These are phyloP conservation scores for Moricandia moricandioides DNA, from an alignment of 345 rosid species.

Conservation along the genomic window DNA sequence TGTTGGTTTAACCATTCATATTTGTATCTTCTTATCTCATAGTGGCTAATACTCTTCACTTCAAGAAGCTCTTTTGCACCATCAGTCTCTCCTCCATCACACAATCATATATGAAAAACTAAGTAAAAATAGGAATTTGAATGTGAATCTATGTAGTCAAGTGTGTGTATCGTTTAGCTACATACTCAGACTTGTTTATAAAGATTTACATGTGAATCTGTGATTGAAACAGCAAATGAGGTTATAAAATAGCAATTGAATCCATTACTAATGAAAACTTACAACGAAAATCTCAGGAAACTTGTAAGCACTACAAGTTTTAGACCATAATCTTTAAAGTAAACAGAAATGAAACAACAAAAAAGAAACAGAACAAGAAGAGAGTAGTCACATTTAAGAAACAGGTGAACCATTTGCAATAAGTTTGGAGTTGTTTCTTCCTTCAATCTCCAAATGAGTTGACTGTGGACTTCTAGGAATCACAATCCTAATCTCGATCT, in stretches of 20 bases:
- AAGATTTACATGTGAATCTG: conserved; percentile 6
- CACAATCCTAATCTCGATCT: conserved; percentile 33
- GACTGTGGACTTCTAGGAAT: conserved; percentile 21
- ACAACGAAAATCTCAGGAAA: background rate
- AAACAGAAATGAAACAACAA: conserved; percentile 10
- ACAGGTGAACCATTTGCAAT: conserved; percentile 23
- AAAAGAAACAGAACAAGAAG: conserved; percentile 15
- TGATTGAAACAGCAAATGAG: background rate
- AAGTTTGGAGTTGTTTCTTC: conserved; percentile 26
- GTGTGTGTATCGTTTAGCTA: background rate
- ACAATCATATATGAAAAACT: too few species aligned
- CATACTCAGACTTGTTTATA: background rate
- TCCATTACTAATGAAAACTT: conserved; percentile 6
- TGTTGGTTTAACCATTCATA: background rate
- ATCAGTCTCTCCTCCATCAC: too few species aligned
- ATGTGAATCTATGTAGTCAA: too few species aligned
- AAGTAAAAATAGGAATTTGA: too few species aligned
- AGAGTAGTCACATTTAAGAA: conserved; percentile 11
- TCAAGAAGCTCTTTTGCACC: background rate
- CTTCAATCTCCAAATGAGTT: conserved; percentile 25
- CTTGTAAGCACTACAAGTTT: conserved; percentile 30
- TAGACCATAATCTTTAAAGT: background rate
- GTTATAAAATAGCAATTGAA: background rate
- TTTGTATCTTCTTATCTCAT: background rate
- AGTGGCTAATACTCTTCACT: background rate